Evolutionary conservation across 176 grass and related monocot genomes (phyloP), one percentile per base, ranked within the genome.

Genomic region (Cocos nucifera): DNA sequence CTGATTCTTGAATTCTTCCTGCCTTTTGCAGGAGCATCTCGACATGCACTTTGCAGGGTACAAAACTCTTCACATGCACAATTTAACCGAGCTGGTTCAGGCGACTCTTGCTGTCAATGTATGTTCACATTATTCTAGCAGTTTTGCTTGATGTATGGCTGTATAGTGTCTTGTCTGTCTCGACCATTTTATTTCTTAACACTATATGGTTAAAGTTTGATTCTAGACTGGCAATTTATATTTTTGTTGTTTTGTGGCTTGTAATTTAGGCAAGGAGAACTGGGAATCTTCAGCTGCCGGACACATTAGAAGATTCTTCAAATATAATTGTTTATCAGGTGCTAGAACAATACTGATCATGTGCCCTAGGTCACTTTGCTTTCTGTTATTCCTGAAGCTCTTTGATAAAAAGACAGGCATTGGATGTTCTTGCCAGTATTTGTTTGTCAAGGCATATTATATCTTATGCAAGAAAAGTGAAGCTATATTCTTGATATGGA

Each of bases 271-370:
- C 93, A 75, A 91, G 69, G 73, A 86, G 78, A 85, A 83, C 66
- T 50, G 84, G 84, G 57, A 69, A 80, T 39, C 77, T 91, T 73
- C 75, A 88, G 32, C 81, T 97, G 30, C 84, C 84, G 53, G 87
- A 97, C 51, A 67, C 81, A 53, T 39, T 53, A 63, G 87, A 97
- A 74, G 78, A 87, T 66, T 85, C 73, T 76, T 91, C 93, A 73
- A 92, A 97, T 81, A 62, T 85, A 80, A 76, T 97, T 71, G 28
- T 91, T 59, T 80, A 80, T 83, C 93, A 92, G 87, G 93, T 97
- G 75, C 19, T 48, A 19, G 39, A 19, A 32, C 61, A 24, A 53
- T 53, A 70, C 35, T 44, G 10, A 44, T 44, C 35, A 12, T 44
- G 35, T 12, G 8, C 35, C 35, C 35, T 44, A 44, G 35, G 35